Evolutionary conservation across 1,284 basidiomycete genomes (phyloP), one percentile per base, ranked within the genome.

Genomic region (Ustilago shanxiensis): DNA sequence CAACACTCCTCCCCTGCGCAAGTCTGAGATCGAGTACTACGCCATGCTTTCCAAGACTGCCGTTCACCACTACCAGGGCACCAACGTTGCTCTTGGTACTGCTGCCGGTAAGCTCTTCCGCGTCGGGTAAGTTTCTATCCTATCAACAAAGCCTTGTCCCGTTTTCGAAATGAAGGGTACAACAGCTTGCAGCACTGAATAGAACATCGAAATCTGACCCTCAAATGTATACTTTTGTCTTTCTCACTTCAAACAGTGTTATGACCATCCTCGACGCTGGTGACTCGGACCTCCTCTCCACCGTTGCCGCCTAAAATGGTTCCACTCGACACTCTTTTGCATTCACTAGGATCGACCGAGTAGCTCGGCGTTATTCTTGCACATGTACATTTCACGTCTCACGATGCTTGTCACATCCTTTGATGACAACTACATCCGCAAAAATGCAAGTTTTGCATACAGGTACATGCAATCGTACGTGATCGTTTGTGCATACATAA

Each of bases 11-110:
- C 97, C 97, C 77, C 91, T 99, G 80, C 94, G 97, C 88, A 98
- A 98, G 89, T 98, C 95, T 69, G 97, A 99, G 91, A 90, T 99
- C 77, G 97, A 99, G 90, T 99, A 99, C 91, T 99, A 99, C 88
- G 97, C 97, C 89, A 99, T 99, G 96, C 90, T 99, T 84, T 89
- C 82, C 72, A 98, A 98, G 90, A 98, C 95, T 70, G 91, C 92
- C 74, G 95, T 98, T 60, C 95, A 98, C 89, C 95, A 98, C 90
- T 98, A 82, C 83, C 83, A 92, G 83, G 96, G 96, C 83, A 95
- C 95, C 81, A 99, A 99, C 88, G 81, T 95, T 95, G 94, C 96
- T 71, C 92, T 99, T 81, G 97, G 97, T 79, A 99, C 97, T 75
- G 97, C 97, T 88, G 95, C 97, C 79, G 97, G 97, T 88, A 97